Base-by-base conservation (phyloP, 2,329 filamentous ascomycete species). In the Microdochium paspali region DNA sequence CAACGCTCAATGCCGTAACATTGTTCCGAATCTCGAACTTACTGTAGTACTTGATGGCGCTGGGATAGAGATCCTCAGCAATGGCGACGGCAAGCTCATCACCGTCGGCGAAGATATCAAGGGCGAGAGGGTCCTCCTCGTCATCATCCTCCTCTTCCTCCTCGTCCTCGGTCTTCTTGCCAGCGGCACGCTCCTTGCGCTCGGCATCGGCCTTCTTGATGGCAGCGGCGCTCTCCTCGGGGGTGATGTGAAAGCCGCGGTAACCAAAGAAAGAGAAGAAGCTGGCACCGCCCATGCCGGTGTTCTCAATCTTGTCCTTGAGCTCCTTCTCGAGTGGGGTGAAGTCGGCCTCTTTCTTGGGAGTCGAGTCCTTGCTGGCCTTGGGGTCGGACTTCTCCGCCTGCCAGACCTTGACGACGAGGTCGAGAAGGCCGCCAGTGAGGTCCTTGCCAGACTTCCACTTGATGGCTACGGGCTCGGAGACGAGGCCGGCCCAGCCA, bases 221-320 rank as follows among this genome's bases (percentile, higher is more conserved):
- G 6, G 82, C 84, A 51, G 76, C 70, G 54, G 69, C 70, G 56
- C 78, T 84, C 74, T 94, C 86, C 66, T 87, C 85, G 2, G 80
- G 84, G 44, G 77, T 79, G 56, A 95, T 70, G 59, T 79, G 79
- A 53, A 79, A 72, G 53, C 81, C 87, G 52, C 76, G 80, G 71
- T 84, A 96, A 47, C 85, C 87, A 64, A 96, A 96, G 78, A 85
- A 93, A 49, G 82, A 80, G 63, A 96, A 96, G 76, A 96, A 95
- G 68, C 84, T 90, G 45, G 82, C 62, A 5, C 77, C 82, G 43
- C 79, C 80, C 51, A 85, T 74, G 44, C 79, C 77, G 15, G 76
- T 82, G 53, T 71, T 69, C 54, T 80, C 73, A 51, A 77, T 79
- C 69, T 76, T 74, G 56, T 69, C 70, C 57, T 72, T 67, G 48